A percentile compares a stretch with the other conserved stretches of the same genome.
These are phyloP conservation scores for Pyrenula massariospora DNA, from an alignment of 495 filamentous ascomycete species.

Conservation along the genomic window DNA sequence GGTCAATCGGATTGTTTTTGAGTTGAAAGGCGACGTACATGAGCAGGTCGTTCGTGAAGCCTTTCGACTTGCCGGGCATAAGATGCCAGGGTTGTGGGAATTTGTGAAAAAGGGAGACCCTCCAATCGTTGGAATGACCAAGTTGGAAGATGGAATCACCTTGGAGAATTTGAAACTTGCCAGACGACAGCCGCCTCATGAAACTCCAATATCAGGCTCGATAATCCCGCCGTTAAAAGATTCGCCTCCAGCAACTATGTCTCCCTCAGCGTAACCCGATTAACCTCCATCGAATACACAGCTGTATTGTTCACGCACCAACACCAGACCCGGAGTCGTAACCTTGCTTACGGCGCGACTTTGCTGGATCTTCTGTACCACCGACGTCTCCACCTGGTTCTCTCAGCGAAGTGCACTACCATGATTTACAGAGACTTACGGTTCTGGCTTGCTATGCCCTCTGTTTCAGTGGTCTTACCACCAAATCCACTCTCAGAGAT, in stretches of 20 bases:
- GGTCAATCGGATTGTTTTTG: conserved; percentile 81
- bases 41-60: conserved; percentile 92
- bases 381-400: conserved; percentile 20
- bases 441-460: conserved; percentile 14
- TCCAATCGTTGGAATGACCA: conserved; percentile 86
- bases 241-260: conserved; percentile 22
- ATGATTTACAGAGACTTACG: background rate
- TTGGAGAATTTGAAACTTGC: conserved; percentile 68
- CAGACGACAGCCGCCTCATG: conserved; percentile 49
- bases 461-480: conserved; percentile 19
- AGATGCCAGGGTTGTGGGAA: conserved; percentile 88
- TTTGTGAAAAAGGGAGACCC: conserved; percentile 90
- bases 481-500: conserved; percentile 28
- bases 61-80: conserved; percentile 86
- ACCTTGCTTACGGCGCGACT: conserved; percentile 41
- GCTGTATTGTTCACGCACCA: conserved; percentile 31
- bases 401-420: no score
- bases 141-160: conserved; percentile 69
- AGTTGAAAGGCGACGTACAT: conserved; percentile 83
- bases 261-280: conserved; percentile 26
- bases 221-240: conserved; percentile 19
- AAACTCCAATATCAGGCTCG: background rate
- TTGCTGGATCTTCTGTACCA: conserved; percentile 21
- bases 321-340: conserved; percentile 48
- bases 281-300: conserved; percentile 3